phyloP scores from a whole-genome alignment of 768 basidiomycete genomes.

The Tylopilus subfusipes region DNA sequence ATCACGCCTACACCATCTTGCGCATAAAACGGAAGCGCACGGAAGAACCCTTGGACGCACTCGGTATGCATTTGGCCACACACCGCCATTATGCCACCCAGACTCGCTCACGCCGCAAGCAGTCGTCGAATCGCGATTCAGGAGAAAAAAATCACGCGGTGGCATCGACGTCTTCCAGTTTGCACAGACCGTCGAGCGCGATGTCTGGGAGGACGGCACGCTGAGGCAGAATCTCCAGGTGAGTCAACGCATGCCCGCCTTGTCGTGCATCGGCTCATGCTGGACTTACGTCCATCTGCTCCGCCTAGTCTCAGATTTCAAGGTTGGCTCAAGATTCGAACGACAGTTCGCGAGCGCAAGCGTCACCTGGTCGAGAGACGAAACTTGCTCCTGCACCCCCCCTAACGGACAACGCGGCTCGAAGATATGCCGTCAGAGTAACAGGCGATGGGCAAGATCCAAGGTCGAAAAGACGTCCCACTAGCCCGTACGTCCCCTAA shows the following conservation, averaged over 20 bases:
- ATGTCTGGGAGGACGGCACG: slow-evolving; percentile 61
- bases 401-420: slow-evolving; percentile 36
- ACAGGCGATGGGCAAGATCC: slow-evolving; percentile 11
- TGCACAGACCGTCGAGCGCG: slow-evolving; percentile 71
- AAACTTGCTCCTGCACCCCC: slow-evolving; percentile 7
- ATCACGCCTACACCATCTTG: slow-evolving; percentile 62
- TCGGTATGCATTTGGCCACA: slow-evolving; percentile 47
- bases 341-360: slow-evolving; percentile 11
- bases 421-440: slow-evolving; percentile 49
- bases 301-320: slow-evolving; percentile 52
- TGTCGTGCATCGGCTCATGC: not conserved
- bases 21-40: slow-evolving; percentile 81
- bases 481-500: slow-evolving; percentile 39
- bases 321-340: slow-evolving; percentile 44
- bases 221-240: slow-evolving; percentile 63
- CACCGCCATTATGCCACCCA: slow-evolving; percentile 4
- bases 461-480: slow-evolving; percentile 28
- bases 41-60: slow-evolving; percentile 78
- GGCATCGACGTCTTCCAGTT: slow-evolving; percentile 70
- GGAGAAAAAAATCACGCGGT: slow-evolving; percentile 58
- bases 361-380: slow-evolving; percentile 16
- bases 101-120: slow-evolving; percentile 11
- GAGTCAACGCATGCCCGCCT: slow-evolving; percentile 8
- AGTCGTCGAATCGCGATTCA: slow-evolving; percentile 63
- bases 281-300: not conserved